A percentile compares a stretch with the other conserved stretches of the same genome.
phyloP scores from a whole-genome alignment of 495 filamentous ascomycete genomes.

The Lepraria neglecta region DNA sequence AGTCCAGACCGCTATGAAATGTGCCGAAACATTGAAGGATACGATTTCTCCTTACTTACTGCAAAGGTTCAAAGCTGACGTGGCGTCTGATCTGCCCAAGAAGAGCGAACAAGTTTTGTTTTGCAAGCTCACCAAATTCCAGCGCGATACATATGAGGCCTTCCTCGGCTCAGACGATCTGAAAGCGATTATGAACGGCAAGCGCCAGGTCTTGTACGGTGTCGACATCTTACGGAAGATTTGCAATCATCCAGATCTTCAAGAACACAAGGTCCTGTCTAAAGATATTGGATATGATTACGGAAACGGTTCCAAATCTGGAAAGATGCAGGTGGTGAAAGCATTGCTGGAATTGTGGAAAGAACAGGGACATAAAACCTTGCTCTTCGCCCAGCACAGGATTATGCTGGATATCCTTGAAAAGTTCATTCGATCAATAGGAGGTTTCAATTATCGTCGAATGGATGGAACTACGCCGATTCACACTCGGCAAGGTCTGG shows the following conservation, averaged over 20 bases:
- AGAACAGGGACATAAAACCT: conserved; percentile 76
- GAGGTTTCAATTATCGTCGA: conserved; percentile 68
- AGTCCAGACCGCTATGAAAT: conserved; percentile 83
- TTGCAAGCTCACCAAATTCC: conserved; percentile 76
- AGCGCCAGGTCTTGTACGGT: conserved; percentile 73
- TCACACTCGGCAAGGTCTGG: conserved; percentile 70
- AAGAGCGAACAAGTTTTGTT: conserved; percentile 95
- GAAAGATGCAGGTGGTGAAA: conserved; percentile 91
- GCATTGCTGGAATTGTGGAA: conserved; percentile 81
- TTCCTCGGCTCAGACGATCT: conserved; percentile 84
- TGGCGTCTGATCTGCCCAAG: conserved; percentile 84
- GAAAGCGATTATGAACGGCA: conserved; percentile 64
- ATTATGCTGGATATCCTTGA: conserved; percentile 94
- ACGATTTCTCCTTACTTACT: conserved; percentile 86
- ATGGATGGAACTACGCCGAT: conserved; percentile 92
- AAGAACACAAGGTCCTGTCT: conserved; percentile 56
- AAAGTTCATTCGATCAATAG: conserved; percentile 59
- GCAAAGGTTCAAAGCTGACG: conserved; percentile 90
- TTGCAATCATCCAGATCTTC: conserved; percentile 91
- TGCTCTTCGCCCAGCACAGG: conserved; percentile 83
- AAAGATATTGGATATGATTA: conserved; percentile 60
- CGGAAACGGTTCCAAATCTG: conserved; percentile 67
- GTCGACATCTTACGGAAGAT: conserved; percentile 92
- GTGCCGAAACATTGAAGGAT: conserved; percentile 84
- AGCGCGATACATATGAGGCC: conserved; percentile 66